Evolutionary conservation across 805 yeast genomes (phyloP), one percentile per base, ranked within the genome.

Genomic region (Sugiyamaella smithiae): DNA sequence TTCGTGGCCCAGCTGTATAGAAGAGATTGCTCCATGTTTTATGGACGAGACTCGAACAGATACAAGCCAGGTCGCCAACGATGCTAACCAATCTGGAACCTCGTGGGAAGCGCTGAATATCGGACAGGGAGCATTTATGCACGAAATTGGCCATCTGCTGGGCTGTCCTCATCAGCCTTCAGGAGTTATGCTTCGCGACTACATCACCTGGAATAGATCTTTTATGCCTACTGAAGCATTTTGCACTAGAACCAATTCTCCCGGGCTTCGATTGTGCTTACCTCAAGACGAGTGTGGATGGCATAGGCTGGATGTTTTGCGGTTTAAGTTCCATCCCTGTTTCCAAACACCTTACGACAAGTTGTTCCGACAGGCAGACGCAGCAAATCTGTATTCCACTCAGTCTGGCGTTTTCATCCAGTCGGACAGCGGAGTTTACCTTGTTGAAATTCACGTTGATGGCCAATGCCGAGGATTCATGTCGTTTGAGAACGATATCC

Each of bases 121-220:
- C 31, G 87, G 97, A 1, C 63, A 87, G 58, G 98, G 99, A 40
- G 97, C 98, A 0, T 90, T 89, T 58, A 75, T 90, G 84, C 98
- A 91, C 66, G 98, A 91, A 63, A 84, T 91, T 45, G 98, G 99
- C 1, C 98, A 91, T 64, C 69, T 80, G 23, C 71, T 91, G 36
- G 96, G 97, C 0, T 85, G 91, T 55, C 97, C 98, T 0, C 98
- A 91, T 67, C 93, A 89, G 65, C 85, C 82, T 11, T 71, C 75
- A 56, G 98, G 98, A 16, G 85, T 91, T 23, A 93, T 91, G 98
- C 68, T 88, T 32, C 74, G 97, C 50, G 96, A 85, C 50, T 93
- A 90, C 63, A 73, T 82, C 17, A 79, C 83, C 50, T 78, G 88
- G 74, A 85, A 89, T 65, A 74, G 98, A 50, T 80, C 88, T 8